phyloP scores from a whole-genome alignment of 208 protist genomes.

The Trypanosoma scelopori region DNA sequence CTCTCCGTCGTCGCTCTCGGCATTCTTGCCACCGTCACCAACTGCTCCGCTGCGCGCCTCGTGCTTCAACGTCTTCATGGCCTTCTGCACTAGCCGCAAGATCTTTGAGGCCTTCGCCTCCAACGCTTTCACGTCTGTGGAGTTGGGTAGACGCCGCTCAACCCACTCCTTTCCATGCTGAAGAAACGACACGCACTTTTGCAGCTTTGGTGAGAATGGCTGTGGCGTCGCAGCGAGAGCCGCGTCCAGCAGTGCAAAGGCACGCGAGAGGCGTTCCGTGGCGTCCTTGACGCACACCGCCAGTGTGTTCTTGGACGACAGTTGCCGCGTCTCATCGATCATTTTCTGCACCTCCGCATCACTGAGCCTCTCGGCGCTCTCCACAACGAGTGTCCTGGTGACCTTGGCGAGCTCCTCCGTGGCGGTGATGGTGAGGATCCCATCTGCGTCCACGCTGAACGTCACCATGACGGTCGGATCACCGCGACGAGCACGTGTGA shows the following conservation, averaged over 20 bases:
- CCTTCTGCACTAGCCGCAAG: constrained; percentile 25
- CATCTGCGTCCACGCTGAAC: constrained; percentile 97
- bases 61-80: constrained; percentile 22
- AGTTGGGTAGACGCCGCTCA: constrained; percentile 41
- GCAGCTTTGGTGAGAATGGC: constrained; percentile 47
- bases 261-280: constrained; percentile 28
- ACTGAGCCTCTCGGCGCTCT: constrained; percentile 66
- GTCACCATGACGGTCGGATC: constrained; percentile 98
- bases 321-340: constrained; percentile 44
- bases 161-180: constrained; percentile 61
- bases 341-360: constrained; percentile 61
- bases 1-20: constrained; percentile 3
- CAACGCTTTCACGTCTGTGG: constrained; percentile 41
- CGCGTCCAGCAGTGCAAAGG: constrained; percentile 40
- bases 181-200: constrained; percentile 58
- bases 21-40: constrained; percentile 12
- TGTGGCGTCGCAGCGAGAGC: constrained; percentile 34
- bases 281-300: constrained; percentile 31
- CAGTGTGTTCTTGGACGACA: constrained; percentile 46
- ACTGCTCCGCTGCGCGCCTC: constrained; percentile 26
- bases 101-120: constrained; percentile 64
- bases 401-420: constrained; percentile 93
- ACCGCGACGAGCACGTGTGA: constrained; percentile 95
- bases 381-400: constrained; percentile 94
- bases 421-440: constrained; percentile 97